Base-by-base conservation (phyloP, 2,329 filamentous ascomycete species). In the Elsinoe batatas region DNA sequence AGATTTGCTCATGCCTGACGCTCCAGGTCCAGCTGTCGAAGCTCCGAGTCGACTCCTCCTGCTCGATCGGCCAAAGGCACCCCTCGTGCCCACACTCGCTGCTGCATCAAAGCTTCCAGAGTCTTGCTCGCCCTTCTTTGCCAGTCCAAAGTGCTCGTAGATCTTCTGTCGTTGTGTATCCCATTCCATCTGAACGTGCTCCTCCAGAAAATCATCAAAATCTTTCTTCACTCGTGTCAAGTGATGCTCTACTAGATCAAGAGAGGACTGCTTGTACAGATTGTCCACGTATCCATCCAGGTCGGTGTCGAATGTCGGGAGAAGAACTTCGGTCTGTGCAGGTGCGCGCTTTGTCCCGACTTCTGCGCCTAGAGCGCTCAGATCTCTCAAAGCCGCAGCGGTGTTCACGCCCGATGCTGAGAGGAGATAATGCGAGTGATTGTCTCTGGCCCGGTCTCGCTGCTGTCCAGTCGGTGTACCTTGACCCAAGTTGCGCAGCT, bases 151-250 rank as follows among this genome's bases (percentile, higher is more conserved):
- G 71, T 98, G 93, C 65, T 95, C 84, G 71, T 96, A 97, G 61
- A 98, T 95, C 61, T 84, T 84, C 70, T 87, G 88, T 60, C 91
- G 85, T 73, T 97, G 91, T 13, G 87, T 85, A 63, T 96, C 91
- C 91, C 93, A 97, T 69, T 97, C 90, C 75, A 95, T 85, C 18
- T 90, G 88, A 50, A 97, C 84, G 66, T 95, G 94, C 64, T 96
- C 91, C 68, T 97, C 91, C 56, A 98, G 77, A 68, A 95, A 97
- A 58, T 82, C 80, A 68, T 98, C 91, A 68, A 98, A 97, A 66
- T 97, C 93, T 56, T 84, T 83, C 58, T 91, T 85, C 3, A 91
- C 93, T 65, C 91, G 83, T 65, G 91, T 85, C 59, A 97, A 76
- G n/a, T 89, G 88, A 68, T 96, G 90, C 33, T 87, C 81, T 63